Base-by-base conservation (phyloP, 2,329 filamentous ascomycete genomes). In the Didymellaceae sp. region DNA sequence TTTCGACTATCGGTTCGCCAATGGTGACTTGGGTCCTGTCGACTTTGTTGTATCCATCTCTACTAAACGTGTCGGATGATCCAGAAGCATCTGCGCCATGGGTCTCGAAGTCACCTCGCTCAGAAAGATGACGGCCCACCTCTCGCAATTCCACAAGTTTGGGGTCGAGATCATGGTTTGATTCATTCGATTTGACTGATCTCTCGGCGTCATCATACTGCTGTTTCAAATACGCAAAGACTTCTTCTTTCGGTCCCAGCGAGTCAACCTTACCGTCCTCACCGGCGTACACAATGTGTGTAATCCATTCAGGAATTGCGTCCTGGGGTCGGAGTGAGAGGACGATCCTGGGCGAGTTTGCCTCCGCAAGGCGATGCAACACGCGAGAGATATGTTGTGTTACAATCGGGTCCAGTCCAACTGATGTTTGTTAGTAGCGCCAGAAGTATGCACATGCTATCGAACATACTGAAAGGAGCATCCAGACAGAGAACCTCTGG, bases 381-480 rank as follows among this genome's bases (percentile, higher is more conserved):
- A 97, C 78, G 0, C 81, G 80, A 31, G 89, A 93, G 59, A 97
- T 76, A 1, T 83, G 82, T 10, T 82, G 79, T 10, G 90, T 83
- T 0, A 91, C 95, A 5, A 86, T 87, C 11, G 93, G 94, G 72
- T 97, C 94, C 13, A 99, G 79, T 0, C 94, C 93, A 89, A 97
- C 80, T 81, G 46, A 5, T 16, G 21, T n/a, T 14, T 11, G 30
- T 58, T 28, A 58, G 34, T 37, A 18, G 26, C 7, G 33, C 25
- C 22, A 17, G 2, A 13, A 11, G 14, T 8, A 14, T 22, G 16
- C n/a, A 30, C 14, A 14, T n/a, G 9, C 22, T n/a, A 14, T 17
- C n/a, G 37, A 7, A 63, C 77, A 66, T 68, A 83, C 80, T 96
- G 67, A 97, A 97, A 1, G 94, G 93, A 63, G 96, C 93, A 74